A percentile compares a stretch with the other conserved stretches of the same genome.
phyloP scores from a whole-genome alignment of 2,329 filamentous ascomycete genomes.

The Aaosphaeria pasadenensis region DNA sequence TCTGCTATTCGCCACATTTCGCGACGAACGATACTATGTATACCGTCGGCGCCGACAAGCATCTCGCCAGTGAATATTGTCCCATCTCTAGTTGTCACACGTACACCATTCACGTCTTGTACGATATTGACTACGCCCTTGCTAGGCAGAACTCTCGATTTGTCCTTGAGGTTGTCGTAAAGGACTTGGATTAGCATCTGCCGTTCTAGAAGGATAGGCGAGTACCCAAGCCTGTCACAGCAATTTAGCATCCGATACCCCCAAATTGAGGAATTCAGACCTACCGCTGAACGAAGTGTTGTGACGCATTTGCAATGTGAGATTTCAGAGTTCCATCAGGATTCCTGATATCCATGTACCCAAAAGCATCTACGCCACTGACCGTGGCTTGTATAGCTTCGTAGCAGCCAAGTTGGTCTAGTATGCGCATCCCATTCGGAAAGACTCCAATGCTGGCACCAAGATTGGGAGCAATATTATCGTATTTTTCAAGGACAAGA shows the following conservation, averaged over 20 bases:
- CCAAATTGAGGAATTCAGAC: too few species aligned
- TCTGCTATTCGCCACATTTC: slow-evolving; percentile 4
- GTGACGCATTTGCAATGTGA: too few species aligned
- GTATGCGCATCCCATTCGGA: neutral
- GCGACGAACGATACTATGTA: slow-evolving; percentile 40
- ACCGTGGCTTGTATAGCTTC: too few species aligned
- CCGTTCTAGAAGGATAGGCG: slow-evolving; percentile 4
- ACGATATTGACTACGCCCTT: neutral
- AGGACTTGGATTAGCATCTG: slow-evolving; percentile 2
- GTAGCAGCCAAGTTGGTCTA: neutral
- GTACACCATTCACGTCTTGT: slow-evolving; percentile 34
- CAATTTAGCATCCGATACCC: too few species aligned
- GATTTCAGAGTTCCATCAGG: too few species aligned
- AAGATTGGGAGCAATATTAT: neutral
- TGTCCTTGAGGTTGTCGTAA: neutral
- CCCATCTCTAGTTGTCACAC: slow-evolving; percentile 50
- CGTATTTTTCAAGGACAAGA: neutral
- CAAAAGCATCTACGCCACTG: too few species aligned
- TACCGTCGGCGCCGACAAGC: slow-evolving; percentile 59
- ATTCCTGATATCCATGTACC: too few species aligned
- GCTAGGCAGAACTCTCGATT: neutral
- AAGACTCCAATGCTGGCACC: neutral
- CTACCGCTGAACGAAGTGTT: too few species aligned
- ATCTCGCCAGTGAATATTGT: slow-evolving; percentile 38
- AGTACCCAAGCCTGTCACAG: slow-evolving; percentile 2